Evolutionary conservation across 1,284 basidiomycete species (phyloP).

Genomic region (Cerrena zonata): DNA sequence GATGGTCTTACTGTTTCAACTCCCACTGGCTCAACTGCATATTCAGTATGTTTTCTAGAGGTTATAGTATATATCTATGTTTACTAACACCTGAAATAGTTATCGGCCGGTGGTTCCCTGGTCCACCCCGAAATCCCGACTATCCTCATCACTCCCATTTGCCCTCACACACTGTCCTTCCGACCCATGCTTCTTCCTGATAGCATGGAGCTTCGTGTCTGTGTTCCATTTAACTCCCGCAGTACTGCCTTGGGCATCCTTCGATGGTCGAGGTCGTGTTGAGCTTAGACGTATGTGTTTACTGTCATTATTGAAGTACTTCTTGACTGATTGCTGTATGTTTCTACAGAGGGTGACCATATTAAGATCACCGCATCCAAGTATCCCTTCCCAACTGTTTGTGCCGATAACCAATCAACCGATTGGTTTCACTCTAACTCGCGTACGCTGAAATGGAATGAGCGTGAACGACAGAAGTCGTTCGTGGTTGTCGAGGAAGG

Average conservation of each 20-base stretch:
- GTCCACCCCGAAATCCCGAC: constrained; percentile 98
- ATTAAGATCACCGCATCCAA: constrained; percentile 98
- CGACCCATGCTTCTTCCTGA: constrained; percentile 97
- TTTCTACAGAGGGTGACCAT: constrained; percentile 85
- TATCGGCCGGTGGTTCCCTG: constrained; percentile 95
- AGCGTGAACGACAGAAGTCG: constrained; percentile 93
- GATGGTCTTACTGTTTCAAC: constrained; percentile 95
- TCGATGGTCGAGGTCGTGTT: constrained; percentile 94
- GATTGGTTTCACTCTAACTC: constrained; percentile 98
- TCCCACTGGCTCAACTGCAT: constrained; percentile 96
- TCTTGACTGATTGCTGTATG: not conserved
- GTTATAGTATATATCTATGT: constrained; percentile 1
- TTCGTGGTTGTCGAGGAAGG: constrained; percentile 96
- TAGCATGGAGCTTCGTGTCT: constrained; percentile 96
- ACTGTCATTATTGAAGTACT: not conserved
- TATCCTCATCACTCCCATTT: constrained; percentile 94
- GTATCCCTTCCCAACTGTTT: constrained; percentile 98
- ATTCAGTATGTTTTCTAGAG: constrained; percentile 61
- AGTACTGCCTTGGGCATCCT: constrained; percentile 98
- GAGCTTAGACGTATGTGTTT: constrained; percentile 80
- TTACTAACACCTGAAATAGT: constrained; percentile 34
- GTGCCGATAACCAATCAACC: constrained; percentile 92
- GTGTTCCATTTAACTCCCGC: constrained; percentile 96
- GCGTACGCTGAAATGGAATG: constrained; percentile 96
- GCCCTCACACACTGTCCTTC: constrained; percentile 97